A percentile compares a stretch with the other conserved stretches of the same genome.
phyloP scores from a whole-genome alignment of 805 yeast genomes.

The Millerago galiae region DNA sequence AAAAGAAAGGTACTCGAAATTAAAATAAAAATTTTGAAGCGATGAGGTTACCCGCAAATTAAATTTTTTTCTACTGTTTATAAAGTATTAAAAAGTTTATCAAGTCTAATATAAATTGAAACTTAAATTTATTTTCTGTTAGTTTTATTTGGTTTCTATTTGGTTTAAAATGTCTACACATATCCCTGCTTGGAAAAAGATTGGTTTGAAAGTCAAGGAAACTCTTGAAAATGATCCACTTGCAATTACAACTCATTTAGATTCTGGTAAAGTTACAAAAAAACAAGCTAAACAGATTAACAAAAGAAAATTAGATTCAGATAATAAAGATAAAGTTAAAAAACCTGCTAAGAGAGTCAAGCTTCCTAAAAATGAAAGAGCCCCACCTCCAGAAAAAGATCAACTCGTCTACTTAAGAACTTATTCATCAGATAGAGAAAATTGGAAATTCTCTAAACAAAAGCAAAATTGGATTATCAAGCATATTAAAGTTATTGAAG shows the following conservation, averaged over 20 bases:
- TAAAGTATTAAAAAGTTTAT: neutral
- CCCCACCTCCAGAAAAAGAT: conserved; percentile 71
- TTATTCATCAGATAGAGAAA: conserved; percentile 45
- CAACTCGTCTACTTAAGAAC: conserved; percentile 61
- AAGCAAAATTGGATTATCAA: conserved; percentile 81
- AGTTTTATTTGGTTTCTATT: neutral
- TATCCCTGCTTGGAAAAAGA: conserved; percentile 79
- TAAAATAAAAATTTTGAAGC: neutral
- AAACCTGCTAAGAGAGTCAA: conserved; percentile 69
- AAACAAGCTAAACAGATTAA: conserved; percentile 38
- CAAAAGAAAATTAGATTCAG: conserved; percentile 14
- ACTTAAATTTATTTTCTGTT: neutral
- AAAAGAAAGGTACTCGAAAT: neutral
- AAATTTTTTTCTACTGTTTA: neutral
- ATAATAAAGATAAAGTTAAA: conserved; percentile 22
- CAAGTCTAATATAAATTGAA: neutral
- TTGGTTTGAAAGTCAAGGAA: conserved; percentile 59
- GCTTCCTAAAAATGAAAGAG: conserved; percentile 59
- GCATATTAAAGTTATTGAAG: conserved; percentile 48
- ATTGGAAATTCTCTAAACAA: conserved; percentile 83
- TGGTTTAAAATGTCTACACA: neutral
- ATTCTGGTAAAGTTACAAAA: conserved; percentile 33
- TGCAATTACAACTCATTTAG: conserved; percentile 38
- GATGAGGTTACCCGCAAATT: conserved; percentile 4
- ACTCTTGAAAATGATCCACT: conserved; percentile 40